Base-by-base conservation (phyloP, 73 alveolate genomes). In the Blepharisma stoltei region DNA sequence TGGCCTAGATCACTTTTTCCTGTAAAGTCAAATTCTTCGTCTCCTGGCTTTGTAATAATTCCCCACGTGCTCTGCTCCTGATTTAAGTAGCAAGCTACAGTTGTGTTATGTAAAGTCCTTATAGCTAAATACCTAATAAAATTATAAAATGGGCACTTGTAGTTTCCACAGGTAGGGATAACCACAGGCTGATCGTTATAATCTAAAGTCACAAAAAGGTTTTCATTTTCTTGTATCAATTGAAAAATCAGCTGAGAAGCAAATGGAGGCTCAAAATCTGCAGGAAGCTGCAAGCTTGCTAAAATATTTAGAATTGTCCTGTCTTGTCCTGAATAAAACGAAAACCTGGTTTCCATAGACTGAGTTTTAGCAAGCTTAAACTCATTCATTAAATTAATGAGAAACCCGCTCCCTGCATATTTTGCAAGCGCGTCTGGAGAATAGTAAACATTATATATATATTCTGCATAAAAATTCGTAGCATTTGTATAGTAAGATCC, bases 171-270 rank as follows among this genome's bases (percentile, higher is more conserved):
- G 14, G 48, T 25, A 1, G 73, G 73, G 2, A 60, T 60, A n/a
- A 18, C 14, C 2, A 20, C 49, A n/a, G 11, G 46, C 14, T 14
- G 47, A 60, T 60, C 73, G 5, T 60, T 60, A 60, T 20, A 60
- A 8, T 20, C 23, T 8, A 60, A 14, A n/a, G 14, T n/a, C 73
- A 60, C 73, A 60, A 14, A 60, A 20, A 20, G 14, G 48, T 5
- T 25, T 0, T 60, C 23, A n/a, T 8, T 14, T 25, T 38, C 65
- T n/a, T 44, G 69, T 1, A n/a, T 11, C 6, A 69, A 43, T 43
- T 69, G 71, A 69, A 69, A 69, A n/a, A 69, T 44, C 25, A 69
- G 14, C 32, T 47, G 11, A n/a, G 67, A 44, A 7, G 79, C 79
- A 5, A 69, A 69, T 18, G 55, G 79, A 38, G 79, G 79, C 14